Evolutionary conservation across 2,329 filamentous ascomycete genomes (phyloP).

Genomic region (Stagonosporopsis cucurbitacearum): DNA sequence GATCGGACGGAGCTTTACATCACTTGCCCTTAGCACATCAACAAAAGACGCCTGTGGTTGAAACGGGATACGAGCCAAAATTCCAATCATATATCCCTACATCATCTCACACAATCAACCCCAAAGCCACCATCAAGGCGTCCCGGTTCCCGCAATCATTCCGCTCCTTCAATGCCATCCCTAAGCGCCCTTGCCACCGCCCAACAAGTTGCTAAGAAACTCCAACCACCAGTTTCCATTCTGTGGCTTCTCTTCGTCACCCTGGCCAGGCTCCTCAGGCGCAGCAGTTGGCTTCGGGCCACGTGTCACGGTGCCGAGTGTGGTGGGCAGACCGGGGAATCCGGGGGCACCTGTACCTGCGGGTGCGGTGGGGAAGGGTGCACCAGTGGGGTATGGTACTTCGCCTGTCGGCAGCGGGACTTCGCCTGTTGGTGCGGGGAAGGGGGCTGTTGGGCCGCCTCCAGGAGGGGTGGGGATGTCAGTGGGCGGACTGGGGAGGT

Average conservation of each 20-base stretch:
- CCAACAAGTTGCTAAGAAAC: background rate
- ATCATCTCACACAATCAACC: background rate
- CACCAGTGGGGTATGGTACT: constrained; percentile 7
- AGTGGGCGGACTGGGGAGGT: background rate
- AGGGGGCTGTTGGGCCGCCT: background rate
- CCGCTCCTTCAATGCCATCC: background rate
- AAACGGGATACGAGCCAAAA: too few relatives aligned
- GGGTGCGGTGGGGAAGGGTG: constrained; percentile 8
- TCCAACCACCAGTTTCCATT: constrained; percentile 12
- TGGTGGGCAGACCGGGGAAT: constrained; percentile 7
- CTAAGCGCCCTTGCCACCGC: background rate
- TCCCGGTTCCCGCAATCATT: background rate
- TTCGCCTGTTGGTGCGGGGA: background rate
- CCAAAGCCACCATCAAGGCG: background rate
- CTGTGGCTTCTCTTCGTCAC: constrained; percentile 1
- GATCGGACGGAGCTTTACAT: too few relatives aligned
- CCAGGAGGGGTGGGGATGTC: background rate
- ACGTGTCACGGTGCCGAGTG: constrained; percentile 19
- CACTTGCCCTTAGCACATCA: too few relatives aligned
- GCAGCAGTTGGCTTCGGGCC: constrained; percentile 21
- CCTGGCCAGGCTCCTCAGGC: constrained; percentile 5
- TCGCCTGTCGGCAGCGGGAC: background rate
- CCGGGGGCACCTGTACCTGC: constrained; percentile 11
- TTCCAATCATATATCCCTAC: too few relatives aligned
- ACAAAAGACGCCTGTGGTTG: too few relatives aligned